phyloP scores from a whole-genome alignment of 2,329 filamentous ascomycete species.

The Piedraia hortae region DNA sequence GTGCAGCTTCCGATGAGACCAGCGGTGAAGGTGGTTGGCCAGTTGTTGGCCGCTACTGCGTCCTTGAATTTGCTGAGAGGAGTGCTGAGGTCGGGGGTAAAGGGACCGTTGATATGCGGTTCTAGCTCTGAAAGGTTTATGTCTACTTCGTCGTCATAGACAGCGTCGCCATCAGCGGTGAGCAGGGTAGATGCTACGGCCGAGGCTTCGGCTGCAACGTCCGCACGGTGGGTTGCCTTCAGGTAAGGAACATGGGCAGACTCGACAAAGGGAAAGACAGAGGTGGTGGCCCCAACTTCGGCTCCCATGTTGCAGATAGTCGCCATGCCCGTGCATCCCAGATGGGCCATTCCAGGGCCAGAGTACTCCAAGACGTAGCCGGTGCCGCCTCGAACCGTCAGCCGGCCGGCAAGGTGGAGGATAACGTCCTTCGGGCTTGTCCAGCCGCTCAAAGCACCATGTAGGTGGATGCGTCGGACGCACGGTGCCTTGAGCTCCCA shows the following conservation, averaged over 20 bases:
- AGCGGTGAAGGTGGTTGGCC: constrained; percentile 76
- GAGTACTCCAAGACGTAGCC: constrained; percentile 67
- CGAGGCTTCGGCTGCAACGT: constrained; percentile 40
- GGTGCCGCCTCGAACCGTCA: constrained; percentile 75
- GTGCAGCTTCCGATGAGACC: constrained; percentile 95
- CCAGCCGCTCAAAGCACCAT: constrained; percentile 69
- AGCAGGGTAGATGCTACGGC: constrained; percentile 39
- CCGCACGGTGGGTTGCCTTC: constrained; percentile 47
- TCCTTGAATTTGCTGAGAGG: constrained; percentile 75
- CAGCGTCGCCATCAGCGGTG: constrained; percentile 47
- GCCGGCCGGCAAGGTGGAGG: constrained; percentile 56
- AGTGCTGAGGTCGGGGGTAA: constrained; percentile 84
- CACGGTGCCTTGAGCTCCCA: constrained; percentile 95
- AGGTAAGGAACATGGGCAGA: constrained; percentile 63
- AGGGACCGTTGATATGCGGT: constrained; percentile 89
- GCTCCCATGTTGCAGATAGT: constrained; percentile 44
- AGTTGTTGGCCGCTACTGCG: constrained; percentile 55
- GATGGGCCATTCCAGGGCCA: constrained; percentile 56
- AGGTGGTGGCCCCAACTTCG: constrained; percentile 88
- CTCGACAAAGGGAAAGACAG: constrained; percentile 72
- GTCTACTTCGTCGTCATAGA: constrained; percentile 75
- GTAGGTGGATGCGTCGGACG: constrained; percentile 60
- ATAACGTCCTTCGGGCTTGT: constrained; percentile 90
- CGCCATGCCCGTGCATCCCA: constrained; percentile 81
- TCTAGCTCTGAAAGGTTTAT: constrained; percentile 78